Conservation (phyloP, 1,139 yeast genomes). For the Debaryomycetaceae sp. region DNA sequence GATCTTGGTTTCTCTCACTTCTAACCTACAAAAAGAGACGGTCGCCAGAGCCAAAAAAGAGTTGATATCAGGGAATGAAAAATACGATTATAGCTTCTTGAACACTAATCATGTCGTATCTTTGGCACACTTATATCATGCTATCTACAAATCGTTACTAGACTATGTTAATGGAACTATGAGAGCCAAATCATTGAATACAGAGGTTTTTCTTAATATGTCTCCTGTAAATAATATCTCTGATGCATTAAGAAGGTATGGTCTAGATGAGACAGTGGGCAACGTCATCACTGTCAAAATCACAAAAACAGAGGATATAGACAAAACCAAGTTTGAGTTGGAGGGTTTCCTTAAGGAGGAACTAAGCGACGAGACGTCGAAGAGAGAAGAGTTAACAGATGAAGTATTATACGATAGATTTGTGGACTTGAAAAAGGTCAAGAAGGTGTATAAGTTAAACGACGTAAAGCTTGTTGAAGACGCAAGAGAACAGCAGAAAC, state of each 20-base stretch:
- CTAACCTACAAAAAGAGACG: conserved; percentile 14
- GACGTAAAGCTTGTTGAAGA: conserved; percentile 21
- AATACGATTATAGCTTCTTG: conserved; percentile 40
- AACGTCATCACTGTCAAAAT: conserved; percentile 34
- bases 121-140: conserved; percentile 31
- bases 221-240: conserved; percentile 43
- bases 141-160: conserved; percentile 33
- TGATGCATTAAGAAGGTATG: conserved; percentile 43
- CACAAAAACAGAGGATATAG: conserved; percentile 6
- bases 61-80: conserved; percentile 28
- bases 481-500: conserved; percentile 17
- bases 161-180: conserved; percentile 24
- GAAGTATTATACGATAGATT: conserved; percentile 15
- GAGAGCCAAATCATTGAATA: conserved; percentile 40
- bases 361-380: not conserved
- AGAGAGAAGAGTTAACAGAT: conserved; percentile 22
- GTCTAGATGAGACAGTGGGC: conserved; percentile 30
- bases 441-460: conserved; percentile 38
- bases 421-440: conserved; percentile 30
- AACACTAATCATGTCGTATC: conserved; percentile 38
- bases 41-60: conserved; percentile 26
- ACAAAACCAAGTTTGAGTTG: not conserved
- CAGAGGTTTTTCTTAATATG: conserved; percentile 41
- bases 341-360: not conserved
- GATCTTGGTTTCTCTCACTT: conserved; percentile 24